Percentiles rank a stretch among this genome's conserved stretches.
Conservation (phyloP, 1,284 basidiomycete genomes). For the Microbotryum saponariae region DNA sequence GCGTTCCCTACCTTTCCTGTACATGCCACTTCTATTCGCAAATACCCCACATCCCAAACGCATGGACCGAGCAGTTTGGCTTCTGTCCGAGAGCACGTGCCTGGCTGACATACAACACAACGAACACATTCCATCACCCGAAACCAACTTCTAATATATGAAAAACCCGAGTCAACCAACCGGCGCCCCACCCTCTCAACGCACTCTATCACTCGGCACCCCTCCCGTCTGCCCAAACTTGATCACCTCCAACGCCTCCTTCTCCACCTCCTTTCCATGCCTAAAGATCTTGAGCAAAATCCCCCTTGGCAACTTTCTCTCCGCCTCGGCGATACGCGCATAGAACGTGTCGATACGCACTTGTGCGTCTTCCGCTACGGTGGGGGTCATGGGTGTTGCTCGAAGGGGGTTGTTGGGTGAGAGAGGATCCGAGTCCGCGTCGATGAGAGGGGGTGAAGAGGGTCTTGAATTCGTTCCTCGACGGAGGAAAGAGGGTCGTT, state of each 20-base stretch:
- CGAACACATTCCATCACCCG: too few relatives aligned
- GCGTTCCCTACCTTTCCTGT: too few relatives aligned
- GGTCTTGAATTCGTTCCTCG: background rate
- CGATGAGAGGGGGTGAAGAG: background rate
- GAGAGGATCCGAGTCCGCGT: constrained; percentile 26
- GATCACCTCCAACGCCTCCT: background rate
- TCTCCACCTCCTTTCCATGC: constrained; percentile 25
- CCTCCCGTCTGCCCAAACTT: background rate
- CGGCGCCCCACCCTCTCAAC: too few relatives aligned
- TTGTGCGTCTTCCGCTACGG: constrained; percentile 5
- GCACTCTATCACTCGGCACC: too few relatives aligned
- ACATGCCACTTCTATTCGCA: too few relatives aligned
- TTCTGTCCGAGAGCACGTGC: too few relatives aligned
- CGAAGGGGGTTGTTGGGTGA: constrained; percentile 36
- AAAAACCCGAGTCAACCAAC: too few relatives aligned
- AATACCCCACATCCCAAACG: too few relatives aligned
- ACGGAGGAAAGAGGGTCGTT: background rate
- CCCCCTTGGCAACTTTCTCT: constrained; percentile 18
- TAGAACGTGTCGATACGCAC: constrained; percentile 27
- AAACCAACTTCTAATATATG: too few relatives aligned
- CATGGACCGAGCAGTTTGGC: too few relatives aligned
- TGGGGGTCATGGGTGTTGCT: constrained; percentile 6
- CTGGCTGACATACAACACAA: too few relatives aligned
- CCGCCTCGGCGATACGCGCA: constrained; percentile 21
- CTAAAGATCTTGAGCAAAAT: constrained; percentile 30